phyloP scores from a whole-genome alignment of 345 rosid species.

The Iberis pinnata region DNA sequence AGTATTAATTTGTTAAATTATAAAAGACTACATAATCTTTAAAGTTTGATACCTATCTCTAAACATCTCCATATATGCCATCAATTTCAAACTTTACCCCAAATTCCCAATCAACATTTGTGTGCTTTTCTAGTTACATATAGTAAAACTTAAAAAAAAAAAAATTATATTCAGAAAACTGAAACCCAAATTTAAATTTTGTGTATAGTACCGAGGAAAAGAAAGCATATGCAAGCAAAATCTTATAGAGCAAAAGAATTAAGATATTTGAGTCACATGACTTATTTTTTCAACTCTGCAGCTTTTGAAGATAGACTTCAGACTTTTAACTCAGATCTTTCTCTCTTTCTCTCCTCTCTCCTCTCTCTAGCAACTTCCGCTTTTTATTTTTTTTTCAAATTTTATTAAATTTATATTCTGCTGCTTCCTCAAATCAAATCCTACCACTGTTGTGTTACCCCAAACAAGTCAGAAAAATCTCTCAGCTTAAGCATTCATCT shows the following conservation, averaged over 20 bases:
- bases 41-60: no score
- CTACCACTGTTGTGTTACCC: slow-evolving; percentile 24
- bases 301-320: slow-evolving; percentile 29
- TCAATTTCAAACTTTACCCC: no score
- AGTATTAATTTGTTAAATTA: no score
- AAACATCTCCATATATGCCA: no score
- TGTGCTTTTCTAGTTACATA: no score
- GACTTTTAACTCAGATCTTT: slow-evolving; percentile 29
- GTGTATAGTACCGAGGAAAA: slow-evolving; percentile 23
- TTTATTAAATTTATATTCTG: slow-evolving; percentile 22
- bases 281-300: slow-evolving; percentile 26
- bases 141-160: no score
- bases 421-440: slow-evolving; percentile 28
- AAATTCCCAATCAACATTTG: no score
- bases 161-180: no score
- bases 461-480: slow-evolving; percentile 11
- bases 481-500: neutral
- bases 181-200: neutral
- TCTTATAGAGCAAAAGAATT: no score
- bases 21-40: no score
- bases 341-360: slow-evolving; percentile 12
- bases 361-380: slow-evolving; percentile 22
- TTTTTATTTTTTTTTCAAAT: slow-evolving; percentile 16
- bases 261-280: no score
- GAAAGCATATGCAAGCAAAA: no score